Conservation (phyloP, 305 asterid species). For the Plantago coronopus region DNA sequence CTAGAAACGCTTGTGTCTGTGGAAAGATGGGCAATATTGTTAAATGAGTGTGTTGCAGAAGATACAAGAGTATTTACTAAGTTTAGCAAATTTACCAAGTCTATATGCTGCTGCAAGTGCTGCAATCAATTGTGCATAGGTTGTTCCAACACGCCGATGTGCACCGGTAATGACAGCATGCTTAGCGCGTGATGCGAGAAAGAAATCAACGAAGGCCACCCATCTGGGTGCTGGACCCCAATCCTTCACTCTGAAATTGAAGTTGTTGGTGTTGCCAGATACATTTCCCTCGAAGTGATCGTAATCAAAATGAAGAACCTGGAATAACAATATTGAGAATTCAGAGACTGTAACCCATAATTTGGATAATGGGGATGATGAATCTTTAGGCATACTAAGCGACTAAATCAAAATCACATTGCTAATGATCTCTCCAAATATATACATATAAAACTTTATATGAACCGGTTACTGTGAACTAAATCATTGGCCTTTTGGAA, state of each 20-base stretch:
- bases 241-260: constrained; percentile 64
- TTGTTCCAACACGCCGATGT: constrained; percentile 90
- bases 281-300: constrained; percentile 52
- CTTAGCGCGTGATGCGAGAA: constrained; percentile 86
- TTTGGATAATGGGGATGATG: constrained; percentile 1
- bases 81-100: constrained; percentile 50
- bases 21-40: constrained; percentile 11
- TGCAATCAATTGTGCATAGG: constrained; percentile 82
- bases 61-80: constrained; percentile 13
- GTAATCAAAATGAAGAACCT: constrained; percentile 84
- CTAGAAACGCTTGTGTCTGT: constrained; percentile 43
- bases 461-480: not conserved
- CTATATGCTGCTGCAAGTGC: constrained; percentile 80
- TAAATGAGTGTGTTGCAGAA: not conserved
- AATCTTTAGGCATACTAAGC: not conserved
- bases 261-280: constrained; percentile 36
- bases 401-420: constrained; percentile 1
- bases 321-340: constrained; percentile 25
- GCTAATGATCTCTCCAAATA: constrained; percentile 1
- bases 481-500: constrained; percentile 12
- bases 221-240: constrained; percentile 99
- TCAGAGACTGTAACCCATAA: constrained; percentile 16
- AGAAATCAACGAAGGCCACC: constrained; percentile 98
- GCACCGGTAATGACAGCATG: constrained; percentile 85
- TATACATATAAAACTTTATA: constrained; percentile 8